These are phyloP conservation scores for Jaapia argillacea DNA, from an alignment of 768 basidiomycete genomes.

Conservation along the genomic window DNA sequence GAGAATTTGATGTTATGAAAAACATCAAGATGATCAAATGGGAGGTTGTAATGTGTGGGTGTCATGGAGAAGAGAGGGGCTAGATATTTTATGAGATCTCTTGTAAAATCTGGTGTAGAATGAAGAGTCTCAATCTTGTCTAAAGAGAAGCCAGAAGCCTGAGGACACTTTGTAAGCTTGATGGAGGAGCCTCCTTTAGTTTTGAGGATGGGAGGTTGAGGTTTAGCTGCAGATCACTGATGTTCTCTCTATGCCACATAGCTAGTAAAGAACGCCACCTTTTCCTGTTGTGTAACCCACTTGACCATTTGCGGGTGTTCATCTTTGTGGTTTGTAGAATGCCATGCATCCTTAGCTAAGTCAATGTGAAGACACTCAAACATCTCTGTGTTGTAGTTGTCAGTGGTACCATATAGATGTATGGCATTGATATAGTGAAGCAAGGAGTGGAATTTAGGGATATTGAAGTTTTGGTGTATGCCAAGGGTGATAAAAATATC, in stretches of 20 bases:
- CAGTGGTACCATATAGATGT: conserved; percentile 21
- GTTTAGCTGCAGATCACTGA: not conserved
- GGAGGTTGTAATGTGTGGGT: too few species aligned
- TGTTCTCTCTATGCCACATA: too few species aligned
- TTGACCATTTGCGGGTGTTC: conserved; percentile 26
- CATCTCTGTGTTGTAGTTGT: conserved; percentile 29
- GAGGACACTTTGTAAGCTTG: not conserved
- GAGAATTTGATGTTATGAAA: too few species aligned
- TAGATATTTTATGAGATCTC: not conserved
- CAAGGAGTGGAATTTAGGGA: conserved; percentile 31
- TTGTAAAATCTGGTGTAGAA: not conserved
- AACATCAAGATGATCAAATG: too few species aligned
- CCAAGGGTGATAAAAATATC: conserved; percentile 23
- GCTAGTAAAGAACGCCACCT: too few species aligned
- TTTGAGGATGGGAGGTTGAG: not conserved
- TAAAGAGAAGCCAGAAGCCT: not conserved
- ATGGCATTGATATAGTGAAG: conserved; percentile 24
- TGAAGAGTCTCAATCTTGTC: not conserved
- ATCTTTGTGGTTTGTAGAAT: conserved; percentile 23
- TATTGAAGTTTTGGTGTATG: conserved; percentile 24
- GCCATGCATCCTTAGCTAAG: conserved; percentile 25
- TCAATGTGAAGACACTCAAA: conserved; percentile 32
- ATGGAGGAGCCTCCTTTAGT: not conserved
- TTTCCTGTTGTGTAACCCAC: conserved; percentile 23
- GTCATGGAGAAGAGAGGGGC: too few species aligned